A percentile compares a stretch with the other conserved stretches of the same genome.
These are phyloP conservation scores for Tylopilus subfusipes DNA, from an alignment of 768 basidiomycete species.

Conservation along the genomic window DNA sequence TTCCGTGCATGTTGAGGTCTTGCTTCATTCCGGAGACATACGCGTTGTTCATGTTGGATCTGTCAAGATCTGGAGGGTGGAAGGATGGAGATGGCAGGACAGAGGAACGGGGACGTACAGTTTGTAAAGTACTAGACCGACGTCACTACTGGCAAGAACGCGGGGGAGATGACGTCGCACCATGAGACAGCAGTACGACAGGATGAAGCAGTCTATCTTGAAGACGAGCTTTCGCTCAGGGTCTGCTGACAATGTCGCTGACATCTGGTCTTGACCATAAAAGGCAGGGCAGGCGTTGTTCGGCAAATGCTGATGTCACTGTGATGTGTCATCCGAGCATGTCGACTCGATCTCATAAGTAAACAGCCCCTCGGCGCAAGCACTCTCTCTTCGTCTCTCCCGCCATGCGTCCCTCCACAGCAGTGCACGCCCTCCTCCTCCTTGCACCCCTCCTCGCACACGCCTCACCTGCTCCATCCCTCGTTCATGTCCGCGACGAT, in stretches of 20 bases:
- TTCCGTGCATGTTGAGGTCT: conserved; percentile 62
- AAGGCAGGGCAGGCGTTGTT: no score
- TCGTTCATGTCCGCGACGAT: conserved; percentile 21
- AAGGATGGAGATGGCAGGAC: background rate
- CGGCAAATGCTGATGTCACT: conserved; percentile 19
- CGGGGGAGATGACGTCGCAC: conserved; percentile 25
- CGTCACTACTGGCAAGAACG: no score
- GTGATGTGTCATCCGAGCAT: background rate
- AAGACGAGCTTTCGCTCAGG: conserved; percentile 53
- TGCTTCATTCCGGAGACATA: conserved; percentile 81
- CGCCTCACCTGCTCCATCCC: conserved; percentile 12
- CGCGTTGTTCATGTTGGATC: conserved; percentile 68
- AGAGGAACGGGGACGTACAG: conserved; percentile 37
- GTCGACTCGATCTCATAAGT: conserved; percentile 4
- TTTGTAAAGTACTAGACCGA: conserved; percentile 59
- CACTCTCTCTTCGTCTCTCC: no score
- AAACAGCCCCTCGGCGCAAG: conserved; percentile 4
- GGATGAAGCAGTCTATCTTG: conserved; percentile 65
- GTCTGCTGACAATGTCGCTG: conserved; percentile 5
- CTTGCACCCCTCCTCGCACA: conserved; percentile 13
- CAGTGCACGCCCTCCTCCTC: background rate
- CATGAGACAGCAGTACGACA: conserved; percentile 72
- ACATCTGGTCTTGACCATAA: no score
- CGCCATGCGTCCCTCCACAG: conserved; percentile 9
- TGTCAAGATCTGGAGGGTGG: conserved; percentile 50